Conservation (phyloP, 495 filamentous ascomycete species). For the Daldinia childiae region DNA sequence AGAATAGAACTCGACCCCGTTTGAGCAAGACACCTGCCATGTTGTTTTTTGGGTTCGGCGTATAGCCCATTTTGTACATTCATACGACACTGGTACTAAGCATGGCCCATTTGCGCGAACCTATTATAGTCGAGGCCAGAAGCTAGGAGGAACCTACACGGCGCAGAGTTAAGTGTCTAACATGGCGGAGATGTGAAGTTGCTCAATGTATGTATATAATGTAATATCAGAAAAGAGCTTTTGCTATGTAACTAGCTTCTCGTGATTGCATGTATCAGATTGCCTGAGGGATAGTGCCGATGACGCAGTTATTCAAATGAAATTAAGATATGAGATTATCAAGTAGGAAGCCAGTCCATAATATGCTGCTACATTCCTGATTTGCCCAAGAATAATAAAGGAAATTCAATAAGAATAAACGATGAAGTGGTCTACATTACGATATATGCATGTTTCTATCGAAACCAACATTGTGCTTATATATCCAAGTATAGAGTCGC, state of each 20-base stretch:
- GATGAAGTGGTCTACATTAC: too few species aligned
- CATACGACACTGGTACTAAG: conserved; percentile 22
- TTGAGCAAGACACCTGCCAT: conserved; percentile 15
- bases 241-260: conserved; percentile 27
- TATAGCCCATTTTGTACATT: conserved; percentile 40
- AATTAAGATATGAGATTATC: neutral
- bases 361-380: too few species aligned
- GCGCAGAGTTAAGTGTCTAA: conserved; percentile 28
- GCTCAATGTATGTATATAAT: conserved; percentile 40
- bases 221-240: conserved; percentile 37
- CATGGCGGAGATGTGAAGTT: conserved; percentile 27
- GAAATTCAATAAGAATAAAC: too few species aligned
- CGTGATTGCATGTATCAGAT: conserved; percentile 4
- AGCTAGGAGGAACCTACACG: conserved; percentile 10
- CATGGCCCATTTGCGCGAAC: conserved; percentile 21
- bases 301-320: neutral
- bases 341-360: neutral
- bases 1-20: conserved; percentile 6
- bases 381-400: too few species aligned
- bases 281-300: neutral
- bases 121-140: conserved; percentile 8
- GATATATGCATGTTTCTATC: too few species aligned
- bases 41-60: conserved; percentile 33
- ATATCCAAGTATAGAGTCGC: too few species aligned
- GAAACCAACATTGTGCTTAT: too few species aligned